Conservation (phyloP, 2,329 filamentous ascomycete species). For the Fusarium vanettenii region DNA sequence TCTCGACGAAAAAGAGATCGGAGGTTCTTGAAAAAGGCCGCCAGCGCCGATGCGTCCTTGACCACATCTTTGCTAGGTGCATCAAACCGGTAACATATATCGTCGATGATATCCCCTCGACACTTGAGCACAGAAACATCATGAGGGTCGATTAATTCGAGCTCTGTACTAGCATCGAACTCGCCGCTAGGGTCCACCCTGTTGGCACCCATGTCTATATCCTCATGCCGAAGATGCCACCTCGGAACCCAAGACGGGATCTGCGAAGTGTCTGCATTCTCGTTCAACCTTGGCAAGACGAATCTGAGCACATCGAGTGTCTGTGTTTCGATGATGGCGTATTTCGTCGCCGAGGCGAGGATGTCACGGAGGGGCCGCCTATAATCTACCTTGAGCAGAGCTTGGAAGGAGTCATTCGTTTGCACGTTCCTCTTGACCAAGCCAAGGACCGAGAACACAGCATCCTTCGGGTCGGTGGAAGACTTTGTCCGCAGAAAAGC, state of each 20-base stretch:
- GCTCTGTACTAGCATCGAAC: background rate
- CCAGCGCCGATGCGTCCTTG: background rate
- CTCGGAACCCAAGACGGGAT: background rate
- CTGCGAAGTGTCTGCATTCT: background rate
- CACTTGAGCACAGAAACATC: background rate
- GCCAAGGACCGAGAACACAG: background rate
- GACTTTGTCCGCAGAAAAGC: background rate
- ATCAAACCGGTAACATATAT: background rate
- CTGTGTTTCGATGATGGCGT: background rate
- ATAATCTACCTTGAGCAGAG: background rate
- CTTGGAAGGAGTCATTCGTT: background rate
- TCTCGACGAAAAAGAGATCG: background rate
- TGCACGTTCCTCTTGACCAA: background rate
- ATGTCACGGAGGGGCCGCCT: background rate
- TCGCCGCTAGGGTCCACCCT: background rate
- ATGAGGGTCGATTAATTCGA: background rate
- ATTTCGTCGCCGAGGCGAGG: background rate
- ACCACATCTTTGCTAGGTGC: background rate
- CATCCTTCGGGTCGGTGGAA: background rate
- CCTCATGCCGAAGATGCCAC: background rate
- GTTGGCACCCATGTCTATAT: background rate
- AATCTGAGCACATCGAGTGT: background rate
- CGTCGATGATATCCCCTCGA: background rate
- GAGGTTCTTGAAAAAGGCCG: background rate
- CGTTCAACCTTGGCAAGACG: background rate